Conservation (phyloP, 352 stramenopile species). For the Phytophthora sansomeana region DNA sequence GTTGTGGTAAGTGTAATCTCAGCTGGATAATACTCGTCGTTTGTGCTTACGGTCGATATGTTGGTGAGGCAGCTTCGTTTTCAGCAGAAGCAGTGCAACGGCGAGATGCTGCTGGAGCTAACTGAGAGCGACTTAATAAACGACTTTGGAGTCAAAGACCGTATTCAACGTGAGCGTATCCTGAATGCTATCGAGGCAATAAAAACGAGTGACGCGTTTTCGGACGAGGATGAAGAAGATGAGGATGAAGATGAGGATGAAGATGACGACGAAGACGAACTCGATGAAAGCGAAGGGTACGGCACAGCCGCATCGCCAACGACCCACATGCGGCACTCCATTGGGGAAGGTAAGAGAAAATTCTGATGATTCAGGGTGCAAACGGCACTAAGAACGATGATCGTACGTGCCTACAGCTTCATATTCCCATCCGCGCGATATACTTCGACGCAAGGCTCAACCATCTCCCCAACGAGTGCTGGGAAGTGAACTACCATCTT, state of each 20-base stretch:
- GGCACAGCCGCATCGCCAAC: background rate
- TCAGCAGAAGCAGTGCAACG: slow-evolving; percentile 69
- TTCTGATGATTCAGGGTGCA: background rate
- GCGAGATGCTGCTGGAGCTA: slow-evolving; percentile 74
- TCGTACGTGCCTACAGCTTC: slow-evolving; percentile 16
- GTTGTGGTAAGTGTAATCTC: slow-evolving; percentile 53
- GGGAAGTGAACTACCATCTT: slow-evolving; percentile 47
- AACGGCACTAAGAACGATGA: background rate
- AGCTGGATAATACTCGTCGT: background rate
- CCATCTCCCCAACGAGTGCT: slow-evolving; percentile 40
- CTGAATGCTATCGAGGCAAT: slow-evolving; percentile 81
- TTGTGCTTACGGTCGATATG: background rate
- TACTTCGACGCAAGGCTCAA: slow-evolving; percentile 56
- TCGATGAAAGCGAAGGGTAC: slow-evolving; percentile 32
- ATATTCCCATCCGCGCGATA: slow-evolving; percentile 45
- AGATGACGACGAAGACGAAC: slow-evolving; percentile 45
- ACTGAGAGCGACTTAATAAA: slow-evolving; percentile 82
- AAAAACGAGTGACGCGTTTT: slow-evolving; percentile 75
- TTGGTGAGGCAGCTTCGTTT: slow-evolving; percentile 57
- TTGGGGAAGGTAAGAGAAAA: slow-evolving; percentile 23
- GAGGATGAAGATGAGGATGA: slow-evolving; percentile 53
- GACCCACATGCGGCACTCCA: slow-evolving; percentile 18
- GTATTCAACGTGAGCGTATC: slow-evolving; percentile 72
- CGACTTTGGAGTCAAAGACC: slow-evolving; percentile 76
- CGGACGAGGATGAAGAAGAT: slow-evolving; percentile 64